Evolutionary conservation across 1,284 basidiomycete genomes (phyloP).

Genomic region (Cryptococcus jaspeensis): DNA sequence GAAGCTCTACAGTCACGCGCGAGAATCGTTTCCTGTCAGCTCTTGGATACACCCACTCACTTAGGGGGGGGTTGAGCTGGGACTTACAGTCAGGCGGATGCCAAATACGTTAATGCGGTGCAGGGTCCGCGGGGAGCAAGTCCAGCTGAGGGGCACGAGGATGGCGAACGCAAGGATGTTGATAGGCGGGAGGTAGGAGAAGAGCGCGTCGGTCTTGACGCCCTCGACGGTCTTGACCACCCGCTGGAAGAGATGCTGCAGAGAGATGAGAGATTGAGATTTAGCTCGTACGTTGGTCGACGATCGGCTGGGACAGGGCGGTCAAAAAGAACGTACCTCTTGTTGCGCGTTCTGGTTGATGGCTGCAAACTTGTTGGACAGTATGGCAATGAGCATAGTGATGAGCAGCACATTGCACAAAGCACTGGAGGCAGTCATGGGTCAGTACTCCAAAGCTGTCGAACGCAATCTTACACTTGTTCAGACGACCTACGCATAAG

Average conservation of each 20-base stretch:
- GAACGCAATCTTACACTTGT: background rate
- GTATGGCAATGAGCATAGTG: slow-evolving; percentile 76
- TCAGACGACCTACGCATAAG: slow-evolving; percentile 59
- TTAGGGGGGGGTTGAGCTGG: background rate
- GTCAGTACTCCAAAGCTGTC: background rate
- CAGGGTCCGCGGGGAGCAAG: slow-evolving; percentile 68
- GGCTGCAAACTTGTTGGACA: slow-evolving; percentile 78
- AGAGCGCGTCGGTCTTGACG: slow-evolving; percentile 83
- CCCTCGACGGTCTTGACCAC: slow-evolving; percentile 85
- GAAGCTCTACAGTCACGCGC: slow-evolving; percentile 58
- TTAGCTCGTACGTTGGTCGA: too few relatives aligned
- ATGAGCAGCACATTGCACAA: slow-evolving; percentile 50
- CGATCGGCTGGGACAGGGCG: background rate
- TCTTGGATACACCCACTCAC: slow-evolving; percentile 5
- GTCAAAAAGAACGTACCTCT: slow-evolving; percentile 54
- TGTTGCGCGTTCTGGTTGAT: slow-evolving; percentile 76
- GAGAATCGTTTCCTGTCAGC: background rate
- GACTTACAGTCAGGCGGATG: slow-evolving; percentile 67
- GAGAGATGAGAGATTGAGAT: background rate
- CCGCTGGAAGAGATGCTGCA: slow-evolving; percentile 79
- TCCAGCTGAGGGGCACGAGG: slow-evolving; percentile 70
- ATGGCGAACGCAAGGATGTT: slow-evolving; percentile 63
- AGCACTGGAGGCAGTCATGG: slow-evolving; percentile 15
- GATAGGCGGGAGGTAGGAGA: slow-evolving; percentile 78
- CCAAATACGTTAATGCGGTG: slow-evolving; percentile 79